A percentile compares a stretch with the other conserved stretches of the same genome.
Conservation (phyloP, 306 rosid species). For the Lotus japonicus region DNA sequence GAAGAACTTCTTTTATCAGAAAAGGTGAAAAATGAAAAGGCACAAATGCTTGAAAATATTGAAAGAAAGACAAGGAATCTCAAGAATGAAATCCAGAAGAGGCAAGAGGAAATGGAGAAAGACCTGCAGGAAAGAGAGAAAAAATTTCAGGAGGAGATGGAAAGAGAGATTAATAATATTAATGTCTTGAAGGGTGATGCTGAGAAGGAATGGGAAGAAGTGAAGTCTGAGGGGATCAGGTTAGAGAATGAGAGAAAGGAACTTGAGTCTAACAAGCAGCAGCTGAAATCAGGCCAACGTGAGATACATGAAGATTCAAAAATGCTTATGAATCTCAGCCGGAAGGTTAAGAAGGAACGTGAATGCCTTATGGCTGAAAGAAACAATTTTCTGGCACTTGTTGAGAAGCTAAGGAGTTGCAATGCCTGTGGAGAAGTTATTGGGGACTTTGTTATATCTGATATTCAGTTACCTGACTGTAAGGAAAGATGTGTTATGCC, state of each 20-base stretch:
- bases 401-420: constrained; percentile 75
- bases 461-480: constrained; percentile 49
- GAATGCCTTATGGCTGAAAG: constrained; percentile 62
- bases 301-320: constrained; percentile 71
- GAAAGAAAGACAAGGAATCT: constrained; percentile 55
- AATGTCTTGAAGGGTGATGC: constrained; percentile 45
- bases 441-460: constrained; percentile 54
- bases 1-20: constrained; percentile 55
- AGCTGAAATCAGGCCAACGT: constrained; percentile 45
- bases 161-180: constrained; percentile 48
- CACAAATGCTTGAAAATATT: constrained; percentile 54
- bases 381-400: constrained; percentile 48
- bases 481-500: constrained; percentile 29
- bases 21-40: constrained; percentile 44
- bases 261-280: constrained; percentile 52
- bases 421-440: constrained; percentile 56
- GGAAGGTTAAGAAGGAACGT: constrained; percentile 70
- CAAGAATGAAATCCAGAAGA: constrained; percentile 50
- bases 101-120: constrained; percentile 52
- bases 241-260: constrained; percentile 55
- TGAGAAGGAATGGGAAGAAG: constrained; percentile 61
- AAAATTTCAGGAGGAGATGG: constrained; percentile 66
- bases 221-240: constrained; percentile 41
- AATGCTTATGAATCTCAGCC: constrained; percentile 65
- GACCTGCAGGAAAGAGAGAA: constrained; percentile 46